Evolutionary conservation across 805 yeast genomes (phyloP).

Genomic region (Candida gorgasii): DNA sequence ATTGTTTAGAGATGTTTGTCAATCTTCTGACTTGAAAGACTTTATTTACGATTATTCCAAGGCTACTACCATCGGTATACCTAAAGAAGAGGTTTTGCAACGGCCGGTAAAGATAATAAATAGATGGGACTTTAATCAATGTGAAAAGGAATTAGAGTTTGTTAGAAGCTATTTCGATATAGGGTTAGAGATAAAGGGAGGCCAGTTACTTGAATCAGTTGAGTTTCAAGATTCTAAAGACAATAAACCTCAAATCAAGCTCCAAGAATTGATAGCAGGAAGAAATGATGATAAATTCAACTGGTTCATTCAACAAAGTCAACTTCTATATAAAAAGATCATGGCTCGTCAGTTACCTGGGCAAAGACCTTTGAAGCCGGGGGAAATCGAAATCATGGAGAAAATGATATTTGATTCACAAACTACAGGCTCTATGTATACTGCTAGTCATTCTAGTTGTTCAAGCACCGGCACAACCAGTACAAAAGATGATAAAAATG

Average conservation of each 20-base stretch:
- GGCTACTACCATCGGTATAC: constrained; percentile 19
- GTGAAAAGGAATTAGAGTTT: constrained; percentile 28
- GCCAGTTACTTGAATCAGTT: not conserved
- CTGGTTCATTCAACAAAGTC: constrained; percentile 11
- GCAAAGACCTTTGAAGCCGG: constrained; percentile 2
- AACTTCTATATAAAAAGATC: constrained; percentile 10
- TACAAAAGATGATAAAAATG: not conserved
- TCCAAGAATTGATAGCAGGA: constrained; percentile 1
- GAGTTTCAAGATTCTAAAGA: not conserved
- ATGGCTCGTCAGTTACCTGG: constrained; percentile 11
- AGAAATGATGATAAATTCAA: constrained; percentile 4
- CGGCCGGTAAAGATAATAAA: constrained; percentile 27
- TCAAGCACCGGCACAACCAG: not conserved
- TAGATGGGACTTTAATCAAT: constrained; percentile 34
- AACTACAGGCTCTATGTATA: not conserved
- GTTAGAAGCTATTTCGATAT: constrained; percentile 16
- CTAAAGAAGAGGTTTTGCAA: constrained; percentile 14
- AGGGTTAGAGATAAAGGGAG: constrained; percentile 4
- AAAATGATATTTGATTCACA: not conserved
- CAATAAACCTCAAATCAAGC: not conserved
- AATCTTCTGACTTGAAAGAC: constrained; percentile 3
- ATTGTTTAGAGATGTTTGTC: constrained; percentile 40
- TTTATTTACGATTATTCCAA: constrained; percentile 18
- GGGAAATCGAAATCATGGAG: constrained; percentile 4
- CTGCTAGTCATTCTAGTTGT: not conserved